These are phyloP conservation scores for Chenopodium album DNA, from an alignment of 148 eudicot species.

Conservation along the genomic window DNA sequence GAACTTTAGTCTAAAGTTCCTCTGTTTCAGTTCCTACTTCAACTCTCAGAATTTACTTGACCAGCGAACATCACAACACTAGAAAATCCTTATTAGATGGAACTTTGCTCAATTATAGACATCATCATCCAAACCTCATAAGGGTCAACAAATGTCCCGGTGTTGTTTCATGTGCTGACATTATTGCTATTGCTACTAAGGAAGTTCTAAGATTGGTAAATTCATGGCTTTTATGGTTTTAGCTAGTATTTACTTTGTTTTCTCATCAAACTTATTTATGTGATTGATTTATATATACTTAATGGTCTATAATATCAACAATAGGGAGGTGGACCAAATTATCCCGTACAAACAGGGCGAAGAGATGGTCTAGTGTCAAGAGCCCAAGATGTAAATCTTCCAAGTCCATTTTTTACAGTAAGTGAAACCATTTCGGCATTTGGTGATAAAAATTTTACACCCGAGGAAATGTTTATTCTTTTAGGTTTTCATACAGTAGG, in stretches of 20 bases:
- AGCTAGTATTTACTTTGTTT: too few species aligned
- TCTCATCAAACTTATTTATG: too few species aligned
- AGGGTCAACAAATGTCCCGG: constrained; percentile 9
- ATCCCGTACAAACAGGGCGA: constrained; percentile 19
- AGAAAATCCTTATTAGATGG: too few species aligned
- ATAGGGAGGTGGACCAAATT: constrained; percentile 23
- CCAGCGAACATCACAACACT: too few species aligned
- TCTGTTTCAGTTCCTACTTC: too few species aligned
- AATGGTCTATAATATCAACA: background rate
- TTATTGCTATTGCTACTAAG: constrained; percentile 30
- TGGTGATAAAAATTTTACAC: background rate
- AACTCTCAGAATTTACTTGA: too few species aligned
- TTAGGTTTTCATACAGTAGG: constrained; percentile 22
- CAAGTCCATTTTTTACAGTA: background rate
- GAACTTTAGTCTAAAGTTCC: too few species aligned
- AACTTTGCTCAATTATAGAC: too few species aligned
- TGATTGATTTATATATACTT: too few species aligned
- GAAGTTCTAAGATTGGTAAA: constrained; percentile 16
- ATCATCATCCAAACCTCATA: too few species aligned
- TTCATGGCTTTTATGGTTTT: background rate
- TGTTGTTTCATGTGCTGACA: constrained; percentile 29
- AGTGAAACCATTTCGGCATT: background rate
- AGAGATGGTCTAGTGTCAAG: constrained; percentile 6
- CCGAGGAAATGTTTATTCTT: constrained; percentile 18
- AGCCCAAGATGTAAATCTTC: constrained; percentile 11